Conservation (phyloP, 1,284 basidiomycete species). For the Melampsora larici-populina region DNA sequence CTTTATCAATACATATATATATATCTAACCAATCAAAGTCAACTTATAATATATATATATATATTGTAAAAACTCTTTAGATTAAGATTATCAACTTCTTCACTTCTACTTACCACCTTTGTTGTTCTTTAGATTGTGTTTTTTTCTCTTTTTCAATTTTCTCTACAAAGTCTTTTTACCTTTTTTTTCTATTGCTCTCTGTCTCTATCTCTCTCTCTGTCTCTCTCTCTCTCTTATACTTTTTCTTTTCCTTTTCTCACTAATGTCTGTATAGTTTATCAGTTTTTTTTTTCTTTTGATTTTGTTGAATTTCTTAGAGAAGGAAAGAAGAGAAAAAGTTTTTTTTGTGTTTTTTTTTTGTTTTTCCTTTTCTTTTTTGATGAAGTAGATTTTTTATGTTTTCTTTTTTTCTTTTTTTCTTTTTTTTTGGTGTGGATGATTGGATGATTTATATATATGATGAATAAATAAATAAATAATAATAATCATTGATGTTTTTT, state of each 20-base stretch:
- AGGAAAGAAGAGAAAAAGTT: not conserved
- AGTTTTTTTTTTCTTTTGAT: slow-evolving; percentile 5
- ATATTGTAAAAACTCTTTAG: not conserved
- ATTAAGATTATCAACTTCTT: not conserved
- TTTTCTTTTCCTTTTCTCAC: not conserved
- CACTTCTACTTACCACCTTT: not conserved
- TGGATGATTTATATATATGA: not conserved
- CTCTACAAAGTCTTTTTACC: not conserved
- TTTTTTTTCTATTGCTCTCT: not conserved
- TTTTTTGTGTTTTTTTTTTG: not conserved
- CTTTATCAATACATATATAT: not conserved
- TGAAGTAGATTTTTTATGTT: not conserved
- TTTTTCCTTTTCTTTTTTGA: not conserved
- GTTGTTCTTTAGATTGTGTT: not conserved
- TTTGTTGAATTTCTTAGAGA: not conserved
- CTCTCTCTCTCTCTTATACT: too few species aligned
- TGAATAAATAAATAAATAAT: not conserved
- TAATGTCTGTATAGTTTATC: not conserved
- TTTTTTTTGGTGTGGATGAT: not conserved
- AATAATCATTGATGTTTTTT: not conserved
- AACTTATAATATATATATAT: not conserved
- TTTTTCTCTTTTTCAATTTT: not conserved
- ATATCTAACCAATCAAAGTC: not conserved
- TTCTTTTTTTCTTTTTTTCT: too few species aligned
- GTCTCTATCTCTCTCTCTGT: not conserved